Conservation (phyloP, 495 filamentous ascomycete species). For the Podospora comata region DNA sequence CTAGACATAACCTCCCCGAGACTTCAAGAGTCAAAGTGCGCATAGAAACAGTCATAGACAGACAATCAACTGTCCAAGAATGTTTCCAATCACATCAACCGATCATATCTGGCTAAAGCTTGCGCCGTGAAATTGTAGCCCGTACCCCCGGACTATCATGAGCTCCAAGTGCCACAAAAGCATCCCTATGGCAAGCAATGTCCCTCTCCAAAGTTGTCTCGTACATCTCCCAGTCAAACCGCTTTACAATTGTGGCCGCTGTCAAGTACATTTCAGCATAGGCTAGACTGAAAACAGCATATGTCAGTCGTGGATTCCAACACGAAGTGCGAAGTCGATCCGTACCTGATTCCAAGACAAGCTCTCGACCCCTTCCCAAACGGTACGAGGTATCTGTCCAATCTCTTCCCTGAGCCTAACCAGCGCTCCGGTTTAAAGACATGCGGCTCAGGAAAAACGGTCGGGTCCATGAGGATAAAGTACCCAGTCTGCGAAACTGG, state of each 20-base stretch:
- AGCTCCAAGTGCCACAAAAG: conserved; percentile 18
- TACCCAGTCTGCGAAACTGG: conserved; percentile 27
- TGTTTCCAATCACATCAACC: too few species aligned
- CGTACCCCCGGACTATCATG: conserved; percentile 22
- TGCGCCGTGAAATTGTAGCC: conserved; percentile 5
- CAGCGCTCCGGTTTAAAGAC: conserved; percentile 52
- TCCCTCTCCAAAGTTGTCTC: conserved; percentile 19
- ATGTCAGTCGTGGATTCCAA: background rate
- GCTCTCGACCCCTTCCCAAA: conserved; percentile 48
- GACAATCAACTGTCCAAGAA: too few species aligned
- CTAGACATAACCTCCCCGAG: too few species aligned
- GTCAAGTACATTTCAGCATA: conserved; percentile 24
- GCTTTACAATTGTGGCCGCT: conserved; percentile 9
- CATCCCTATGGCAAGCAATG: conserved; percentile 21
- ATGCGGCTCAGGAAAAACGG: conserved; percentile 47
- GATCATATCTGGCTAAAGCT: background rate
- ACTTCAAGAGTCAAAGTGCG: too few species aligned
- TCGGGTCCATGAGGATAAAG: conserved; percentile 39
- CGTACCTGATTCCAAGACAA: conserved; percentile 51
- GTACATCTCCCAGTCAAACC: conserved; percentile 25
- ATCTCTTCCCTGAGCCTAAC: conserved; percentile 35
- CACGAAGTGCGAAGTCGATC: background rate
- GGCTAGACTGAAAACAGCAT: conserved; percentile 24
- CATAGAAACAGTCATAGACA: too few species aligned
- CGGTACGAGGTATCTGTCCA: conserved; percentile 48